These are phyloP conservation scores for Aureobasidium pullulans DNA, from an alignment of 2,329 filamentous ascomycete species.

Conservation along the genomic window DNA sequence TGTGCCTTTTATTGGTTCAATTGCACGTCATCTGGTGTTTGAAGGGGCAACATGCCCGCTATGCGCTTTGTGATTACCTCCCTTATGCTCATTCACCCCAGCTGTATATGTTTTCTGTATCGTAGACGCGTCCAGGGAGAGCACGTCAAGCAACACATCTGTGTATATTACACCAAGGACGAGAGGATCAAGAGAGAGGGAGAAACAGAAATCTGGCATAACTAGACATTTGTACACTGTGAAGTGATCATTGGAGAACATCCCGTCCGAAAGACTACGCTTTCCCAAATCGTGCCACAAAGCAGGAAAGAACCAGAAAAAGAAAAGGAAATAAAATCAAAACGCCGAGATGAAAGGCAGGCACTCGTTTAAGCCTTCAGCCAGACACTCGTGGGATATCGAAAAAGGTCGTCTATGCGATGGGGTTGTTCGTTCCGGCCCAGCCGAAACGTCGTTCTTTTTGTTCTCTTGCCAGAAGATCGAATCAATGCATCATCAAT, in stretches of 20 bases:
- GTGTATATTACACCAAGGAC: too few species aligned
- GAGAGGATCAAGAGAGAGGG: background rate
- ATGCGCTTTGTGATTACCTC: too few species aligned
- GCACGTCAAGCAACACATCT: too few species aligned
- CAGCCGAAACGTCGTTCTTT: slow-evolving; percentile 9
- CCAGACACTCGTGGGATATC: slow-evolving; percentile 12
- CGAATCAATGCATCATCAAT: slow-evolving; percentile 24
- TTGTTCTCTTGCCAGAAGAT: background rate
- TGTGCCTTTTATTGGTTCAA: too few species aligned
- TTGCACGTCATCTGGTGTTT: too few species aligned
- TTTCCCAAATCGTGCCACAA: background rate
- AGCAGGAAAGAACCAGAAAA: background rate
- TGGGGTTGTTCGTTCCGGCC: background rate
- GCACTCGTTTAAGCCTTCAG: background rate
- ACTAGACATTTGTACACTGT: background rate
- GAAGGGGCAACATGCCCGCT: too few species aligned
- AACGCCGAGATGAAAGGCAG: slow-evolving; percentile 5
- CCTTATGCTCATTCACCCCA: too few species aligned
- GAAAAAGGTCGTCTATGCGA: slow-evolving; percentile 4
- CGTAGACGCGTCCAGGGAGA: too few species aligned
- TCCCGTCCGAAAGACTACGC: background rate
- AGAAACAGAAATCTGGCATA: background rate
- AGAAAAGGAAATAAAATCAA: background rate
- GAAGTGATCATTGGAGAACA: background rate
- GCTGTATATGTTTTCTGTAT: too few species aligned